Percentiles rank a stretch among this genome's conserved stretches.
Conservation (phyloP, 2,329 filamentous ascomycete genomes). For the Neurospora sp. region DNA sequence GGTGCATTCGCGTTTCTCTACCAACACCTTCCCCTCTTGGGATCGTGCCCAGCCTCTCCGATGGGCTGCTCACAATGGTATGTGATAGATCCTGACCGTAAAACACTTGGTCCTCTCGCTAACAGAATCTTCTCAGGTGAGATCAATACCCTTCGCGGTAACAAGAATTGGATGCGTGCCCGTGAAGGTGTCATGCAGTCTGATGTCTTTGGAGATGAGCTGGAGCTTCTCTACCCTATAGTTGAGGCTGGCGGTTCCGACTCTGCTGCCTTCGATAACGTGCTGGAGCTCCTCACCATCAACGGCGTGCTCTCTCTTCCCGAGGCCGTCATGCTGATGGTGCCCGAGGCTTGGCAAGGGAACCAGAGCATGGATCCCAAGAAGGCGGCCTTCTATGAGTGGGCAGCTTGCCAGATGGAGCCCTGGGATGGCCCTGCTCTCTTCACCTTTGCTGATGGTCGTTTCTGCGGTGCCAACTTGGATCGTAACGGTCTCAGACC, state of each 20-base stretch:
- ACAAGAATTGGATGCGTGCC: conserved; percentile 99
- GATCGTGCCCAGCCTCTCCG: conserved; percentile 91
- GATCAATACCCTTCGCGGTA: conserved; percentile 93
- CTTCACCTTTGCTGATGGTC: conserved; percentile 93
- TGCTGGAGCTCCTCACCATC: conserved; percentile 85
- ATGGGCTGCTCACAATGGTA: conserved; percentile 95
- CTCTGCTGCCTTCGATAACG: conserved; percentile 95
- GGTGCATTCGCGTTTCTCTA: conserved; percentile 94
- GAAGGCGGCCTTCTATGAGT: conserved; percentile 97
- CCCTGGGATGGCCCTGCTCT: conserved; percentile 95
- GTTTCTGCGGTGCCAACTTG: conserved; percentile 93
- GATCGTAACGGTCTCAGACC: conserved; percentile 92
- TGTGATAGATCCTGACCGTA: conserved; percentile 16
- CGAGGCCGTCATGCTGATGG: conserved; percentile 97
- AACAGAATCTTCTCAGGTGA: conserved; percentile 43
- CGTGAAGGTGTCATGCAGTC: conserved; percentile 93
- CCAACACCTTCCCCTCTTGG: conserved; percentile 97
- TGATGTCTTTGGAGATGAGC: conserved; percentile 82
- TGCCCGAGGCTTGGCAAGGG: conserved; percentile 95
- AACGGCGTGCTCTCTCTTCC: conserved; percentile 92
- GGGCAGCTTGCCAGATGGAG: conserved; percentile 98
- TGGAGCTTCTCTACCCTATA: conserved; percentile 84
- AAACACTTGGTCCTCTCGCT: conserved; percentile 4
- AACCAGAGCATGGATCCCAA: conserved; percentile 86
- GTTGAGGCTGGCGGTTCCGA: conserved; percentile 96